Percentiles rank a stretch among this genome's conserved stretches.
Conservation (phyloP, 2,329 filamentous ascomycete genomes). For the Biscogniauxia sp. region DNA sequence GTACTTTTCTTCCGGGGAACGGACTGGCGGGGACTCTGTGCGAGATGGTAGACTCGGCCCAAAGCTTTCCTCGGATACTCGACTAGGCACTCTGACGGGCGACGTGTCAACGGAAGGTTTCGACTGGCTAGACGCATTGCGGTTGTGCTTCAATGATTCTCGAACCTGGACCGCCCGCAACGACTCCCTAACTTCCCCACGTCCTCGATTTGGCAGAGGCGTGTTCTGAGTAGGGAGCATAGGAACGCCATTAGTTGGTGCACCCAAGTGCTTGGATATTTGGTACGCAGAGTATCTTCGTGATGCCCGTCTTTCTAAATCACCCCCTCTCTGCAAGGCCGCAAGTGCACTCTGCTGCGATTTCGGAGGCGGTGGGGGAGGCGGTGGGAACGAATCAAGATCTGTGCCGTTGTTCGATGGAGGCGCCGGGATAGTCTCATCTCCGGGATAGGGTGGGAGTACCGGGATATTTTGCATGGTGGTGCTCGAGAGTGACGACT, state of each 20-base stretch:
- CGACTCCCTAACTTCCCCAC: constrained; percentile 77
- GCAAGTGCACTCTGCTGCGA: constrained; percentile 87
- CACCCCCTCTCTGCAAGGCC: constrained; percentile 85
- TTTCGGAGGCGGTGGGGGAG: constrained; percentile 77
- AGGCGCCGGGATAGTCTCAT: constrained; percentile 49
- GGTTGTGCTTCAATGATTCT: constrained; percentile 48
- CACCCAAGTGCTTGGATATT: constrained; percentile 88
- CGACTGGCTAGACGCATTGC: constrained; percentile 47
- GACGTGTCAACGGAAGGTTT: constrained; percentile 51
- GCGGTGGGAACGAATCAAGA: constrained; percentile 67
- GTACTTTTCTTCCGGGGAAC: constrained; percentile 67
- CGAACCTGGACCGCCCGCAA: constrained; percentile 65
- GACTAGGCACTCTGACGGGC: constrained; percentile 56
- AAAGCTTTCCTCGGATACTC: constrained; percentile 62
- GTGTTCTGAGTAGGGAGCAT: constrained; percentile 82
- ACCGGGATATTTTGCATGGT: constrained; percentile 75
- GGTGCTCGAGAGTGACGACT: constrained; percentile 69
- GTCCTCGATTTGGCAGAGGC: constrained; percentile 79
- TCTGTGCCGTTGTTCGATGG: constrained; percentile 48
- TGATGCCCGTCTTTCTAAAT: constrained; percentile 88
- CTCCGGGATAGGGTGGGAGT: constrained; percentile 67
- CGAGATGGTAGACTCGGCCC: constrained; percentile 26
- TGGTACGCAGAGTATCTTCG: constrained; percentile 94
- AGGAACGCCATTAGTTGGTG: constrained; percentile 76
- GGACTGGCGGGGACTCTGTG: constrained; percentile 45